Base-by-base conservation (phyloP, 352 stramenopile species). In the Thraustochytrium sp. region DNA sequence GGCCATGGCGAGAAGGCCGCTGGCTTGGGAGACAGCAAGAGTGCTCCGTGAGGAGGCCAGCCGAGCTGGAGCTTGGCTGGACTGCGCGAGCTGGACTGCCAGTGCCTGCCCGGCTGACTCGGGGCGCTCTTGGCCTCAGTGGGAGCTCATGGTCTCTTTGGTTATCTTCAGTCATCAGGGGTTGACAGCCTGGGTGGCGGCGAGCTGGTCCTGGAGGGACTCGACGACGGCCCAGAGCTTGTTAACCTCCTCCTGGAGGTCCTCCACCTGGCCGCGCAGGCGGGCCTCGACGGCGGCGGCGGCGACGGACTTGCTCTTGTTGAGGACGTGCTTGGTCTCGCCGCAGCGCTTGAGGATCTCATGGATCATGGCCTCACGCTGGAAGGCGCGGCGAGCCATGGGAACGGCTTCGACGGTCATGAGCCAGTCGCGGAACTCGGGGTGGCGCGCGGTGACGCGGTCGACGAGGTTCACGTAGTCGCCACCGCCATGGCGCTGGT, bases 191-290 rank as follows among this genome's bases (percentile, higher is more conserved):
- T 72, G 59, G 13, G 42, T 11, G 8, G 59, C 59, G 23, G 59
- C 59, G 40, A 72, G 59, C 59, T 72, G 62, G 31, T 51, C 62
- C 29, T 75, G 62, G 21, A 75, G 40, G 16, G 37, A 4, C 2
- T 75, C 62, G 13, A 75, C 44, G 18, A 75, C 62, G 38, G 9
- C 40, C 62, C 62, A 75, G 40, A 75, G 37, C 62, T 75, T 75
- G 37, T 51, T 75, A 37, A 75, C 37, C 62, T 75, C 62, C 44
- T 75, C 62, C 40, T 75, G 48, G 11, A 75, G 62, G 26, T 75
- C 62, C 26, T 54, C 37, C 23, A 75, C 3, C 62, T 75, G 36
- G 62, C 62, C 40, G 44, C 62, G 62, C 11, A 75, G 62, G 23
- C 53, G 11, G 38, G 62, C 62, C 44, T 75, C 62, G 1, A 53